Conservation (phyloP, 345 rosid species). For the Boechera retrofracta region DNA sequence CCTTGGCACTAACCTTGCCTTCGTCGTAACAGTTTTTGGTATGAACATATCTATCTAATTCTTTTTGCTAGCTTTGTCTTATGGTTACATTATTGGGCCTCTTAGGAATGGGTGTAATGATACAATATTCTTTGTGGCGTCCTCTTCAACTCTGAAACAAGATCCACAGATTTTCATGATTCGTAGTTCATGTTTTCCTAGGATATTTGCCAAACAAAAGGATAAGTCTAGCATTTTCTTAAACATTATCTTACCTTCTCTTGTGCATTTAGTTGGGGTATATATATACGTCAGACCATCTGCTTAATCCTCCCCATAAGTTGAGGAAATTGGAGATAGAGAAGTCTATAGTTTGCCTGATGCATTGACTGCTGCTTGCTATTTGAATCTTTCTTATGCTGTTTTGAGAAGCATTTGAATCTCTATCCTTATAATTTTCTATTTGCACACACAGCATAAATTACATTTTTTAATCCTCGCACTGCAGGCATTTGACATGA, state of each 20-base stretch:
- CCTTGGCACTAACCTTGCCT: background rate
- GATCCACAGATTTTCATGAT: background rate
- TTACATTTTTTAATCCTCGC: slow-evolving; percentile 4
- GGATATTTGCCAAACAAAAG: background rate
- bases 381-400: background rate
- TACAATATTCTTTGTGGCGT: slow-evolving; percentile 20
- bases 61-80: background rate
- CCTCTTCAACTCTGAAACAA: background rate
- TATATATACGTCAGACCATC: slow-evolving; percentile 5
- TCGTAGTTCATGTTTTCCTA: slow-evolving; percentile 3
- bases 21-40: background rate
- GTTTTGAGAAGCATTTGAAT: slow-evolving; percentile 13
- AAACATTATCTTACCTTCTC: background rate
- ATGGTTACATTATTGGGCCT: background rate
- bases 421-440: background rate
- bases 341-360: slow-evolving; percentile 2
- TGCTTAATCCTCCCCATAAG: background rate
- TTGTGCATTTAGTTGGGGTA: slow-evolving; percentile 22
- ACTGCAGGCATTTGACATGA: slow-evolving; percentile 45
- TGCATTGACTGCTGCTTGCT: background rate
- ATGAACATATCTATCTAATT: background rate
- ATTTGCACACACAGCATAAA: background rate
- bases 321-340: background rate
- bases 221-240: background rate
- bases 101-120: slow-evolving; percentile 15